Percentiles rank a stretch among this genome's conserved stretches.
Evolutionary conservation across 176 grass and related monocot genomes (phyloP).

Genomic region (Musa troglodytarum): DNA sequence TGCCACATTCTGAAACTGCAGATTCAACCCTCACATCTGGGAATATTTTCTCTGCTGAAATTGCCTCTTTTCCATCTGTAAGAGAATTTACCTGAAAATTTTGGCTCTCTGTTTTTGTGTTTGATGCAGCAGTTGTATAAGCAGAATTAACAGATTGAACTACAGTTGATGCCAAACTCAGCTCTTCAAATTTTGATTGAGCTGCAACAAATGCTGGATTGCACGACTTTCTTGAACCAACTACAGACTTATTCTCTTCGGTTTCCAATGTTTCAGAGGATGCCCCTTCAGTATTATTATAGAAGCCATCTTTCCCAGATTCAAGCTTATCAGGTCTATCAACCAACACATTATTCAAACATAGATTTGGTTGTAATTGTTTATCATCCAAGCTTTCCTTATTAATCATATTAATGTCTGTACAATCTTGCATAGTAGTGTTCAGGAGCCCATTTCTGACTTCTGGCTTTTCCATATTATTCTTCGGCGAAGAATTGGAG

Average conservation of each 20-base stretch:
- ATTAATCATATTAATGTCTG: constrained; percentile 19
- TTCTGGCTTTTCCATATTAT: constrained; percentile 34
- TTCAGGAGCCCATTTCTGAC: constrained; percentile 26
- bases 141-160: constrained; percentile 38
- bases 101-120: constrained; percentile 28
- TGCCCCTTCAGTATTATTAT: constrained; percentile 18
- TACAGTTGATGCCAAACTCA: constrained; percentile 44
- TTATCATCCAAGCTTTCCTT: constrained; percentile 30
- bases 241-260: constrained; percentile 35
- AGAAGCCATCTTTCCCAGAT: constrained; percentile 19
- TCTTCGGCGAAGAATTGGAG: constrained; percentile 12
- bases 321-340: constrained; percentile 31
- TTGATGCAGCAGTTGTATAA: constrained; percentile 35
- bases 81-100: constrained; percentile 21
- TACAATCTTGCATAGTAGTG: constrained; percentile 9
- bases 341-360: background rate
- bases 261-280: constrained; percentile 33
- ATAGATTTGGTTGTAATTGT: background rate
- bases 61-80: constrained; percentile 32
- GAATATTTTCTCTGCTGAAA: constrained; percentile 27
- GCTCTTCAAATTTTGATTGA: constrained; percentile 82
- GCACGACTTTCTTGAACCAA: constrained; percentile 32
- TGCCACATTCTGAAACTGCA: constrained; percentile 92
- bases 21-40: constrained; percentile 36
- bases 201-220: constrained; percentile 90